A percentile compares a stretch with the other conserved stretches of the same genome.
Conservation (phyloP, 495 filamentous ascomycete genomes). For the Neurospora cerealis region DNA sequence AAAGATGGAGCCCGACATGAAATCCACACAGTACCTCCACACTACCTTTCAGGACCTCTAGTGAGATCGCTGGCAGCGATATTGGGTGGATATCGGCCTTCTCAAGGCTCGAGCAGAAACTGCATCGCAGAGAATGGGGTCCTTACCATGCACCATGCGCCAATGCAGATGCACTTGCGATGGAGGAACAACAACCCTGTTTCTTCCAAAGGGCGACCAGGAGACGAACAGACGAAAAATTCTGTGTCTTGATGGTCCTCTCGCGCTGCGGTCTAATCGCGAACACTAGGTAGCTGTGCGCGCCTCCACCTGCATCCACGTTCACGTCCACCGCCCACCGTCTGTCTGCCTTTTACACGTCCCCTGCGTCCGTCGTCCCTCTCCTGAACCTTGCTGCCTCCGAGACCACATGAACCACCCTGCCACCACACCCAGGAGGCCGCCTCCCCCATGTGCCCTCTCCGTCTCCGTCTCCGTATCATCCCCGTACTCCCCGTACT, state of each 20-base stretch:
- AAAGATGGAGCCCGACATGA: not conserved
- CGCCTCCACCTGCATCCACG: not conserved
- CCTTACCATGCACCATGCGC: not conserved
- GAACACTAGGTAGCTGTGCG: not conserved
- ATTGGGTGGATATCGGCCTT: not conserved
- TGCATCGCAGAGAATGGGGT: not conserved
- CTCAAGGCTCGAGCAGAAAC: not conserved
- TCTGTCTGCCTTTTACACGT: not conserved
- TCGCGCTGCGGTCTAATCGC: not conserved
- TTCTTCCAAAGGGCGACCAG: not conserved
- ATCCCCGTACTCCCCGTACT: not conserved
- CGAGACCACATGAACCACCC: not conserved
- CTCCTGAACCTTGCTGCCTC: not conserved
- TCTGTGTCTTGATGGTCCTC: not conserved
- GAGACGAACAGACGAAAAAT: not conserved
- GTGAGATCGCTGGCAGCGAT: not conserved
- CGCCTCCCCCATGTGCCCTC: not conserved
- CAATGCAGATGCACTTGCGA: not conserved
- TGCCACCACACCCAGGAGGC: not conserved
- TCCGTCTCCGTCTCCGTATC: not conserved
- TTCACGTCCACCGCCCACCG: not conserved
- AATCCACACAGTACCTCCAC: not conserved
- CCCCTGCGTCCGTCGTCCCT: not conserved
- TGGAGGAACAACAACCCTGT: not conserved
- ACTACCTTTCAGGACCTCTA: no score